Evolutionary conservation across 768 basidiomycete genomes (phyloP).

Genomic region (Suillus hirtellus): DNA sequence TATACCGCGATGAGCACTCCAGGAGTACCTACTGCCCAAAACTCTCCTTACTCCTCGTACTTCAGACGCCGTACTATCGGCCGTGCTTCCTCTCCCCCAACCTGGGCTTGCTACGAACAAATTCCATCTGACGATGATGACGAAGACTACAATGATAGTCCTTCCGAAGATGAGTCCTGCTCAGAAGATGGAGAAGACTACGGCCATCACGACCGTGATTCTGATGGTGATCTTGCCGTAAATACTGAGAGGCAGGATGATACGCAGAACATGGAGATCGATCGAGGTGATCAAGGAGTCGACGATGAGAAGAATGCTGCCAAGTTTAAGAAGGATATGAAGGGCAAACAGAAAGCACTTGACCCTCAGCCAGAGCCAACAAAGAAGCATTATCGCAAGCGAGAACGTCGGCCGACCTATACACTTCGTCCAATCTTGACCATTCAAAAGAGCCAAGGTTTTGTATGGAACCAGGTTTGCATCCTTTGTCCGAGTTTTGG

Average conservation of each 20-base stretch:
- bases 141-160: slow-evolving; percentile 56
- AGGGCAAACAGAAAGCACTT: slow-evolving; percentile 80
- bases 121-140: slow-evolving; percentile 70
- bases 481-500: neutral
- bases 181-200: slow-evolving; percentile 79
- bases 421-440: slow-evolving; percentile 81
- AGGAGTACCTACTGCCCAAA: slow-evolving; percentile 22
- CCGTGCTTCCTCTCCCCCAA: slow-evolving; percentile 79
- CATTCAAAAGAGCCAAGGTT: slow-evolving; percentile 84
- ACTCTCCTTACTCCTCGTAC: slow-evolving; percentile 32
- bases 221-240: slow-evolving; percentile 33
- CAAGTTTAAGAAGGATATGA: slow-evolving; percentile 57
- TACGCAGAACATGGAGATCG: slow-evolving; percentile 60
- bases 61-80: slow-evolving; percentile 73
- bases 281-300: slow-evolving; percentile 34
- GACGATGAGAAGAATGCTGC: slow-evolving; percentile 37
- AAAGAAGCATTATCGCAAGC: slow-evolving; percentile 49
- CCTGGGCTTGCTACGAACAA: slow-evolving; percentile 91
- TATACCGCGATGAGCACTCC: slow-evolving; percentile 23
- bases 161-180: slow-evolving; percentile 57
- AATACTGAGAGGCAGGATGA: slow-evolving; percentile 38
- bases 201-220: slow-evolving; percentile 27
- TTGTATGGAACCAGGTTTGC: slow-evolving; percentile 88
- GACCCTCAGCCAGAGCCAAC: slow-evolving; percentile 60
- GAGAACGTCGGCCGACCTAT: slow-evolving; percentile 57